These are phyloP conservation scores for Prunus mongolica DNA, from an alignment of 306 rosid genomes.

Conservation along the genomic window DNA sequence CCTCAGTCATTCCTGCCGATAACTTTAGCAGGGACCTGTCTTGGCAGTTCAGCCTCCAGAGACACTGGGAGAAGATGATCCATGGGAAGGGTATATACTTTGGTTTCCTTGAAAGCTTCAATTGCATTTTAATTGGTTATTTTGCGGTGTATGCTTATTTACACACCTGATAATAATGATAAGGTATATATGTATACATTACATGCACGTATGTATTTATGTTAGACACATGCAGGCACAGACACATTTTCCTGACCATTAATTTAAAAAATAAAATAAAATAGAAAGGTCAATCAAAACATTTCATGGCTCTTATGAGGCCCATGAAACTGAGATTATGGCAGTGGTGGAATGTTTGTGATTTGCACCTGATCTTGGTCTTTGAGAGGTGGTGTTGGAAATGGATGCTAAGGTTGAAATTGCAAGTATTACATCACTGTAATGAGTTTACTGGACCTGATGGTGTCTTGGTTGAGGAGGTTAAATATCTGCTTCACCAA, in stretches of 20 bases:
- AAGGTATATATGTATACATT: not conserved
- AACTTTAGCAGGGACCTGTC: conserved; percentile 45
- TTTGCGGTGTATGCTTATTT: not conserved
- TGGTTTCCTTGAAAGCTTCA: conserved; percentile 13
- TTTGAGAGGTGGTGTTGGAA: no score
- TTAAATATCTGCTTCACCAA: no score
- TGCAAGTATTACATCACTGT: no score
- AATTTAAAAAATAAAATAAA: not conserved
- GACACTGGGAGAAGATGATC: conserved; percentile 68
- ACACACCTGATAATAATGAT: not conserved
- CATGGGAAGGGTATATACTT: conserved; percentile 47
- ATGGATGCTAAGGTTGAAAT: no score
- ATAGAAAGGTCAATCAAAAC: no score
- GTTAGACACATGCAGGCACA: not conserved
- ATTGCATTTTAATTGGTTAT: not conserved
- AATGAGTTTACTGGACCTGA: no score
- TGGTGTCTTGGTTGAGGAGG: no score
- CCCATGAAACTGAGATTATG: no score
- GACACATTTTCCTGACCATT: not conserved
- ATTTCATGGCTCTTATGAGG: no score
- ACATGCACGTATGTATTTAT: not conserved
- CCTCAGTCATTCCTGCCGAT: conserved; percentile 44
- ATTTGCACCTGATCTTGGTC: no score
- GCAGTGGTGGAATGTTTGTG: no score
- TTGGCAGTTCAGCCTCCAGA: conserved; percentile 65